Percentiles rank a stretch among this genome's conserved stretches.
Conservation (phyloP, 495 filamentous ascomycete genomes). For the Penicillium lividum region DNA sequence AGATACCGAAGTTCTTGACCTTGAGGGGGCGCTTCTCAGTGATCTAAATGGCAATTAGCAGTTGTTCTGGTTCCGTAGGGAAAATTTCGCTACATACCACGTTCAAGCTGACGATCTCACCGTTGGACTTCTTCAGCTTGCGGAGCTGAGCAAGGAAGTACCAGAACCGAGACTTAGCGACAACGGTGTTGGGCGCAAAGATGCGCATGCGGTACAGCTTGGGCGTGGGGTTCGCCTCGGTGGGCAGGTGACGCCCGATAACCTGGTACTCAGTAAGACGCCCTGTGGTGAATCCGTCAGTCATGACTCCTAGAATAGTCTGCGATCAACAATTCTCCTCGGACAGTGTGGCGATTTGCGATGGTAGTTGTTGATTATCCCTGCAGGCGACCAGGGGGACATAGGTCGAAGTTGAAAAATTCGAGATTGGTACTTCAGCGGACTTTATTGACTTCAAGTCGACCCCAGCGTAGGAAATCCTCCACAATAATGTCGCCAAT, state of each 20-base stretch:
- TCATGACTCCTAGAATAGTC: conserved; percentile 19
- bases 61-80: background rate
- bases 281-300: conserved; percentile 60
- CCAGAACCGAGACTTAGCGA: conserved; percentile 99
- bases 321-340: conserved; percentile 15
- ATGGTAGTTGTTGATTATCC: conserved; percentile 12
- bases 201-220: conserved; percentile 99
- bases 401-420: conserved; percentile 18
- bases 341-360: conserved; percentile 28
- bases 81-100: conserved; percentile 62
- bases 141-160: conserved; percentile 98
- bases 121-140: conserved; percentile 99
- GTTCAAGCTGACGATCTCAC: conserved; percentile 97
- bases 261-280: conserved; percentile 99
- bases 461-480: background rate
- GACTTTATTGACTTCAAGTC: conserved; percentile 1
- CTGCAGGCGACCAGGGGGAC: conserved; percentile 4
- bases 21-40: conserved; percentile 96
- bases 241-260: conserved; percentile 97
- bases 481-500: background rate
- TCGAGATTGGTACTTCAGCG: conserved; percentile 16
- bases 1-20: conserved; percentile 99
- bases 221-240: conserved; percentile 89
- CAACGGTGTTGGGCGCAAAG: conserved; percentile 95
- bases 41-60: conserved; percentile 61